Evolutionary conservation across 2,329 filamentous ascomycete genomes (phyloP).

Genomic region (Eurotiales sp.): DNA sequence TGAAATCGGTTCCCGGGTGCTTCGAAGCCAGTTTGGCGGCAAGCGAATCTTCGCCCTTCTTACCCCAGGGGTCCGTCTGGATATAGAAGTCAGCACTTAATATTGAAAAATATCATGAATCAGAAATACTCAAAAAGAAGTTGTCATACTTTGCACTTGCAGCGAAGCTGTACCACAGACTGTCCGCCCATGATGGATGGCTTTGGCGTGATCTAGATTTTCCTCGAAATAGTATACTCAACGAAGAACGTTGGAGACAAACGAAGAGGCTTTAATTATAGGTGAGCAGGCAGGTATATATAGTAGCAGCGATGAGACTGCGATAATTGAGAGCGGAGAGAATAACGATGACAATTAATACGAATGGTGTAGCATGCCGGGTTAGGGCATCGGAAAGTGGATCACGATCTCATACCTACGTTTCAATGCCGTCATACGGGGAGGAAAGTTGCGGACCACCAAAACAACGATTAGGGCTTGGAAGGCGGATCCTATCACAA

Average conservation of each 20-base stretch:
- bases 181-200: slow-evolving; percentile 16
- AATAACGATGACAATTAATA: too few species aligned
- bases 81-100: neutral
- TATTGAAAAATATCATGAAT: too few species aligned
- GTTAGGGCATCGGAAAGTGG: slow-evolving; percentile 9
- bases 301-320: too few species aligned
- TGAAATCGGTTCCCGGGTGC: slow-evolving; percentile 60
- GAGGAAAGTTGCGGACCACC: slow-evolving; percentile 7
- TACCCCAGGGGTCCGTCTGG: slow-evolving; percentile 69
- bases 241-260: too few species aligned
- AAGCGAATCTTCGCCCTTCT: slow-evolving; percentile 61
- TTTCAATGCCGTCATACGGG: slow-evolving; percentile 17
- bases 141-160: slow-evolving; percentile 22
- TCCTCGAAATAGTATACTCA: too few species aligned
- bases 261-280: too few species aligned
- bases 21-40: slow-evolving; percentile 63
- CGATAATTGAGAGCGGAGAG: too few species aligned
- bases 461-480: slow-evolving; percentile 7
- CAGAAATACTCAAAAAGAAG: neutral
- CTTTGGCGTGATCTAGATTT: too few species aligned
- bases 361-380: too few species aligned
- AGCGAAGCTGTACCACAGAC: slow-evolving; percentile 26
- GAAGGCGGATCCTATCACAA: too few species aligned
- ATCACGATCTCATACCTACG: slow-evolving; percentile 12
- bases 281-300: too few species aligned